phyloP scores from a whole-genome alignment of 306 rosid species.

The Rosa rugosa region DNA sequence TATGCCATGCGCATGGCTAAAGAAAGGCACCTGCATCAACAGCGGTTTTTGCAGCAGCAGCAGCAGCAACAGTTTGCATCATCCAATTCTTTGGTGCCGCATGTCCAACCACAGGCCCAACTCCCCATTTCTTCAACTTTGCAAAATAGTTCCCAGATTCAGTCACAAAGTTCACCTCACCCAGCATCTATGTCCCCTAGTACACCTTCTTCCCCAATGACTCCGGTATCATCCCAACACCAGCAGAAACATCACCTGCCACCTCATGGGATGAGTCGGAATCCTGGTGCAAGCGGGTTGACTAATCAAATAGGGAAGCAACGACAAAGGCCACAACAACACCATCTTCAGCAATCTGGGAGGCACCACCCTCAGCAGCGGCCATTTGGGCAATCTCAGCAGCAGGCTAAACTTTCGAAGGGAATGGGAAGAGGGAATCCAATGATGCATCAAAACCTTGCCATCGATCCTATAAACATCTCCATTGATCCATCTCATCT shows the following conservation, averaged over 20 bases:
- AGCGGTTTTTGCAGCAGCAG: constrained; percentile 59
- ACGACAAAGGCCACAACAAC: constrained; percentile 65
- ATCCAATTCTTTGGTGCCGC: constrained; percentile 63
- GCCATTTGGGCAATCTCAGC: constrained; percentile 72
- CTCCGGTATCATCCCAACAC: constrained; percentile 69
- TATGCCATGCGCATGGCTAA: constrained; percentile 64
- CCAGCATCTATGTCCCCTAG: constrained; percentile 56
- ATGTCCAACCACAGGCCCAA: constrained; percentile 65
- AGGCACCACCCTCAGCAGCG: constrained; percentile 93
- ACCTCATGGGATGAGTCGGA: constrained; percentile 75
- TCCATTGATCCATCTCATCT: constrained; percentile 69
- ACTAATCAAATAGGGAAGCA: constrained; percentile 72
- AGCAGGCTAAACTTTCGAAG: constrained; percentile 71
- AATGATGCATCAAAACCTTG: constrained; percentile 59
- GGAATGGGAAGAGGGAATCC: constrained; percentile 81
- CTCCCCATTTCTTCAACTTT: constrained; percentile 63
- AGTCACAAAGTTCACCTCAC: constrained; percentile 66
- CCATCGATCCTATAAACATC: constrained; percentile 58
- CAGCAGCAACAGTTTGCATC: constrained; percentile 78
- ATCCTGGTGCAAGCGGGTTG: constrained; percentile 62
- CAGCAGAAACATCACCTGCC: constrained; percentile 86
- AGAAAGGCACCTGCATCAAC: constrained; percentile 71
- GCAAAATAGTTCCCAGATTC: constrained; percentile 70
- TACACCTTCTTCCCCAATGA: constrained; percentile 69
- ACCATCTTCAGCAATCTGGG: constrained; percentile 72